Evolutionary conservation across 352 stramenopile genomes (phyloP), one percentile per base, ranked within the genome.

Genomic region (Globisporangium mamillatum): DNA sequence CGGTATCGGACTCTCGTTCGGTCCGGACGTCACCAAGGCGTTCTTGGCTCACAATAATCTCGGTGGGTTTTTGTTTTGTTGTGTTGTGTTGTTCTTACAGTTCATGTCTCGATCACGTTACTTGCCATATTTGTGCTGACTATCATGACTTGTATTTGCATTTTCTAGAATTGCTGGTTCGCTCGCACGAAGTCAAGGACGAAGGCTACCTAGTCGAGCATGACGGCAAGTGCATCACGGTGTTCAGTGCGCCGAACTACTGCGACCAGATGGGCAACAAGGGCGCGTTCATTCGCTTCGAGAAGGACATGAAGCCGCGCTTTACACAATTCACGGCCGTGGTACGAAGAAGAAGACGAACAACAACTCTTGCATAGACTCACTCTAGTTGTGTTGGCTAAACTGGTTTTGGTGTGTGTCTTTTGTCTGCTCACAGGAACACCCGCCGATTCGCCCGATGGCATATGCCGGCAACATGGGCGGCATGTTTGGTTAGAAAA

Each of bases 261-360:
- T 99, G 98, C 77, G 95, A 98, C 70, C 91, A 98, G 66, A 99
- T 99, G 97, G 98, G 97, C 57, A 99, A 99, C 80, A 99, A 99
- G 81, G 98, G 97, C 57, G 98, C 97, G 12, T 99, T 99, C 75
- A 99, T 99, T 76, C 95, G 97, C 67, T 99, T 99, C 82, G 93
- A 93, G 66, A 86, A 93, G 63, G 85, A 95, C 60, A 91, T 98
- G 82, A 91, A 98, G 82, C 97, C 97, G 4, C 86, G 90, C 53
- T 99, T 98, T 74, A 98, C 92, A 64, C 91, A 99, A 73, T 99
- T 98, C 75, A 88, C 89, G 14, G 91, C 90, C 25, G 97, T 99
- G 64, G 88, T 95, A 88, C 72, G 75, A 69, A 46, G 14, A 18
- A 25, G n/a, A 34, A 36, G 32, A 38, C 7, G 4, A 20, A 25